A percentile compares a stretch with the other conserved stretches of the same genome.
Evolutionary conservation across 352 stramenopile species (phyloP).

Genomic region (Phytopythium litorale): DNA sequence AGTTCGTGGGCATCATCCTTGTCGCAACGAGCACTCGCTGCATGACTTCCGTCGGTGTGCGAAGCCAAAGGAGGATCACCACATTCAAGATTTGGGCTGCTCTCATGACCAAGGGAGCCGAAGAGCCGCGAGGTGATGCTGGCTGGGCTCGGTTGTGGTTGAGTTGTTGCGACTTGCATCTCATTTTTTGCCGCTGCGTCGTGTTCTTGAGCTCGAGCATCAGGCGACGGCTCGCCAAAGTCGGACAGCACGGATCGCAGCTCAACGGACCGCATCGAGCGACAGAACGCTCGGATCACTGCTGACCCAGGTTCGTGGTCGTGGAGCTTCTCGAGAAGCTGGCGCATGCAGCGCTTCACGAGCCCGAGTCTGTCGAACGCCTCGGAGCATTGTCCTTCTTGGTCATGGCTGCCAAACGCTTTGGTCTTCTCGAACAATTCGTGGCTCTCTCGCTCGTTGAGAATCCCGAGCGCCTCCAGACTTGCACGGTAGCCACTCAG

Average conservation of each 20-base stretch:
- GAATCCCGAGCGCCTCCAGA: slow-evolving; percentile 61
- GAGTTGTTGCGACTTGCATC: background rate
- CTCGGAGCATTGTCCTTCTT: slow-evolving; percentile 26
- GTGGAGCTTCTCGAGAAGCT: slow-evolving; percentile 57
- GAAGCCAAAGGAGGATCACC: background rate
- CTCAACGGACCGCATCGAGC: slow-evolving; percentile 35
- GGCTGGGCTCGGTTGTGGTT: background rate
- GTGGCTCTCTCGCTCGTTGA: slow-evolving; percentile 60
- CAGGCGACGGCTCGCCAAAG: background rate
- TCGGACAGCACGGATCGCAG: slow-evolving; percentile 8
- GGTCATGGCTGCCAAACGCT: slow-evolving; percentile 24
- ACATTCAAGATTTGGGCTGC: background rate
- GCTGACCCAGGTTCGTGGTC: slow-evolving; percentile 36
- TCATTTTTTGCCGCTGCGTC: background rate
- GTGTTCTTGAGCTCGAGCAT: background rate
- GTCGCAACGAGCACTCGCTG: background rate
- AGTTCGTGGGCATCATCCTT: background rate
- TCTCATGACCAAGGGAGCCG: background rate
- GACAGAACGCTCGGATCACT: slow-evolving; percentile 47
- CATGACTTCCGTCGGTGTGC: no score
- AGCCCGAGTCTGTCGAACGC: slow-evolving; percentile 47
- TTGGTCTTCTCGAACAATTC: slow-evolving; percentile 37
- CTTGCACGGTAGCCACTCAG: slow-evolving; percentile 58
- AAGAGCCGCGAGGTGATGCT: slow-evolving; percentile 2
- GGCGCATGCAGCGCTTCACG: slow-evolving; percentile 56